Percentiles rank a stretch among this genome's conserved stretches.
Conservation (phyloP, 2,329 filamentous ascomycete species). For the Nothophaeocryptopus gaeumannii region DNA sequence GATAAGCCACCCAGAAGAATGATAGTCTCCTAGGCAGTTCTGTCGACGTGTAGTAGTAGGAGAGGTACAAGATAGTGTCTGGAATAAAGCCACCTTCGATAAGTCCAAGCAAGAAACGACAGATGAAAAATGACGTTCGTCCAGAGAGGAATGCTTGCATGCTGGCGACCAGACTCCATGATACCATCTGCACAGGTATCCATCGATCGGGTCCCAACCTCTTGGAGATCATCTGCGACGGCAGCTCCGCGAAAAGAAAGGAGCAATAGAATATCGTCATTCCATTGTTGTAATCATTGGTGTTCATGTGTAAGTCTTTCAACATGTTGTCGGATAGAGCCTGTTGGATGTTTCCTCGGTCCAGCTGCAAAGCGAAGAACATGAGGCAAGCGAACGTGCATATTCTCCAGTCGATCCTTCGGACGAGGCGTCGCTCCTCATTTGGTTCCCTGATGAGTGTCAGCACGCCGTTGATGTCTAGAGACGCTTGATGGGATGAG, state of each 20-base stretch:
- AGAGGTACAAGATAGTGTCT: conserved; percentile 64
- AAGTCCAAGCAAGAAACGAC: conserved; percentile 41
- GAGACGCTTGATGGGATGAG: no score
- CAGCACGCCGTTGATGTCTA: no score
- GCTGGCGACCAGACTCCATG: conserved; percentile 45
- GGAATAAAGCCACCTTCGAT: conserved; percentile 57
- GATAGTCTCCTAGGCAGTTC: conserved; percentile 67
- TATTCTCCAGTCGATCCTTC: conserved; percentile 55
- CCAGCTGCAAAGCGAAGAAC: conserved; percentile 51
- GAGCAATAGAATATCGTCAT: conserved; percentile 68
- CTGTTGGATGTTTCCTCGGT: conserved; percentile 35
- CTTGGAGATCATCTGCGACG: conserved; percentile 44
- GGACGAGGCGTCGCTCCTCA: conserved; percentile 56
- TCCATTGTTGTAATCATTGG: conserved; percentile 50
- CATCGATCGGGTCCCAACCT: conserved; percentile 45
- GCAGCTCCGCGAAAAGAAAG: conserved; percentile 60
- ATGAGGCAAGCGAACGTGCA: conserved; percentile 54
- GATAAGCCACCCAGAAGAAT: conserved; percentile 67
- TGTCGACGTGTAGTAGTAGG: conserved; percentile 71
- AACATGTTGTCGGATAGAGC: conserved; percentile 41
- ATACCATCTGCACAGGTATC: conserved; percentile 41
- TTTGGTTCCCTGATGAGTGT: conserved; percentile 49
- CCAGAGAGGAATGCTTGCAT: conserved; percentile 35
- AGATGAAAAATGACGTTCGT: conserved; percentile 38
- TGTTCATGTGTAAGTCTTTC: conserved; percentile 48